These are phyloP conservation scores for Closterium sp. DNA, from an alignment of 139 green algal genomes.

Conservation along the genomic window DNA sequence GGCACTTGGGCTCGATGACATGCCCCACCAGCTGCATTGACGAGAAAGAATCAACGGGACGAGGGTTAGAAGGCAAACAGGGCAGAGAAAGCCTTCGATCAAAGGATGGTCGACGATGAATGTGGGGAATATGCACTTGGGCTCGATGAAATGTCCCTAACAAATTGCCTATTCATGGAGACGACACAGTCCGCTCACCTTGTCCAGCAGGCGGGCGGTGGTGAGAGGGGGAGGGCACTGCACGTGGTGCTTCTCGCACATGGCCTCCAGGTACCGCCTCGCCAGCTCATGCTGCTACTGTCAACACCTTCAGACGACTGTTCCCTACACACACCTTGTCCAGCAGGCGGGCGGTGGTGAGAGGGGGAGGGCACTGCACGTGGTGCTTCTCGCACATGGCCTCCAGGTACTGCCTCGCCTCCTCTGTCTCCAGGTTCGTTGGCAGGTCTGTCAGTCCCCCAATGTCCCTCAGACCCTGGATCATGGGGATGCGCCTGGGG, in stretches of 20 bases:
- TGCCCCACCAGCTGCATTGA: constrained; percentile 89
- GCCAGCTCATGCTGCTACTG: too few relatives aligned
- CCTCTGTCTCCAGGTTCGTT: constrained; percentile 21
- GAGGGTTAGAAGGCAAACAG: too few relatives aligned
- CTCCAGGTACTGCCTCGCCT: constrained; percentile 32
- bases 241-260: constrained; percentile 67
- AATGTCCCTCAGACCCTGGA: constrained; percentile 75
- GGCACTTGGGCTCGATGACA: constrained; percentile 89
- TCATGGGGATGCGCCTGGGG: constrained; percentile 75
- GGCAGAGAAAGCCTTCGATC: too few relatives aligned
- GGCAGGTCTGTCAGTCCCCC: constrained; percentile 63
- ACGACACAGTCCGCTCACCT: constrained; percentile 56
- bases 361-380: constrained; percentile 77
- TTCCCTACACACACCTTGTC: constrained; percentile 70
- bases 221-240: constrained; percentile 82
- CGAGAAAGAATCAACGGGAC: too few relatives aligned
- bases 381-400: constrained; percentile 61
- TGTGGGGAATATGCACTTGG: constrained; percentile 86
- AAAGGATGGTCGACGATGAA: constrained; percentile 99
- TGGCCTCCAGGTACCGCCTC: constrained; percentile 21
- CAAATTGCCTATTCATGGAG: too few relatives aligned
- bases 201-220: constrained; percentile 92
- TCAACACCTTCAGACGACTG: too few relatives aligned
- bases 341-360: constrained; percentile 89
- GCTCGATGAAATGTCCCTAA: constrained; percentile 94